Evolutionary conservation across 768 basidiomycete species (phyloP), one percentile per base, ranked within the genome.

Genomic region (Leucocoprinus sp.): DNA sequence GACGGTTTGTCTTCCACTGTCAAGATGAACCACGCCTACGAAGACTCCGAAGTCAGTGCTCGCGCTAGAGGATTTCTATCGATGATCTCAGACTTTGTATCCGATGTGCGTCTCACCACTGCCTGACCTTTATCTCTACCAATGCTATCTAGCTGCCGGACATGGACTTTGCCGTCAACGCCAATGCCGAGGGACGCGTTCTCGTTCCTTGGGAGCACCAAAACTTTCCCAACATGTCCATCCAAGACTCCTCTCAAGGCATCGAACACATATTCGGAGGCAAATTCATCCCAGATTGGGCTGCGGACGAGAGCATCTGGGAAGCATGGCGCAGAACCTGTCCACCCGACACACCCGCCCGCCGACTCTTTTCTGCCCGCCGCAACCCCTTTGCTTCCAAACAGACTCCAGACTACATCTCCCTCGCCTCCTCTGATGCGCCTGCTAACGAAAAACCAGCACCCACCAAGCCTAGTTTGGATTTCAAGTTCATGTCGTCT

Each of bases 311-410:
- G 2, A 84, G 68, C 39, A 86, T 96, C 37, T 98, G 96, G 96
- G 92, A 97, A 48, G 81, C 90, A 0, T 96, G 82, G 71, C 79
- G 95, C 11, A 78, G 91, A n/a, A 91, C 93, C 0, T 99, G 96
- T 60, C 67, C 77, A 15, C 90, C 92, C 1, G 60, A 72, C 6
- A 78, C 84, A 5, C 71, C 82, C 24, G 91, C 95, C 0, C 80
- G 96, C 3, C 81, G 84, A 18, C 72, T 98, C 9, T 89, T 86
- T 61, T 78, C 78, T 28, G 88, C 92, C 1, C 70, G 85, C 8
- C 81, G 90, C 29, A 66, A 74, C 35, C 58, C 68, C 2, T 70
- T 69, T 41, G 53, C 31, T 31, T n/a, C 62, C 4, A 55, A 55
- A 17, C 58, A 54, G 41, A 26, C 58, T 48, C 50, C 50, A 51